Base-by-base conservation (phyloP, 768 basidiomycete species). In the Leccinellum rugosiceps region DNA sequence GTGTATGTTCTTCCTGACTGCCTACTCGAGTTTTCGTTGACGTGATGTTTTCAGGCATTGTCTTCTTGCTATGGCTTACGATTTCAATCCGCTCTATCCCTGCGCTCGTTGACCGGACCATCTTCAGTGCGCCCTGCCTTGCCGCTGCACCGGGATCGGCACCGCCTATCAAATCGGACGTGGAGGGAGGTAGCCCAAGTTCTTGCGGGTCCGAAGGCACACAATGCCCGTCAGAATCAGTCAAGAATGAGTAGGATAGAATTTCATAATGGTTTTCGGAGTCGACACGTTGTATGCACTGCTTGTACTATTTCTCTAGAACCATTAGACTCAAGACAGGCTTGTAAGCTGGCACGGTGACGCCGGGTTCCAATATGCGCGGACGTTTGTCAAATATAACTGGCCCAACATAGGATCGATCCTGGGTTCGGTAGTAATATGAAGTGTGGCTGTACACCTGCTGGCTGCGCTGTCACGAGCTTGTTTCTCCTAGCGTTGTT, bases 101-200 rank as follows among this genome's bases (percentile, higher is more conserved):
- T 21, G 72, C 76, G 3, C 62, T 82, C 53, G 73, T 78, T 61
- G 73, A 80, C 59, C 76, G 78, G 13, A 71, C 79, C 30, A 74
- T 81, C 58, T 83, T 83, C 63, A 68, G 70, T 46, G 78, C 79
- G 10, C 80, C 80, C 8, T 80, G 74, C 53, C 68, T 77, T 26
- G 67, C 71, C 14, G 67, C 66, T 52, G 57, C 53, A 2, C 61
- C 41, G n/a, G 41, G 41, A 19, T 41, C 58, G 21, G 50, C 55
- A 1, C 6, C 49, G 17, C 38, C 45, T 35, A 6, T 25, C 6
- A 46, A 52, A 7, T 41, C 31, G 6, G 62, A 68, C 21, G 15
- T 25, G 19, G 67, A 70, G 44, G 50, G 28, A 5, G 58, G 30
- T 14, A 19, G 15, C 10, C 14, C 44, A 4, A 23, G n/a, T 19